Evolutionary conservation across 495 filamentous ascomycete species (phyloP).

Genomic region (Cercophora samala): DNA sequence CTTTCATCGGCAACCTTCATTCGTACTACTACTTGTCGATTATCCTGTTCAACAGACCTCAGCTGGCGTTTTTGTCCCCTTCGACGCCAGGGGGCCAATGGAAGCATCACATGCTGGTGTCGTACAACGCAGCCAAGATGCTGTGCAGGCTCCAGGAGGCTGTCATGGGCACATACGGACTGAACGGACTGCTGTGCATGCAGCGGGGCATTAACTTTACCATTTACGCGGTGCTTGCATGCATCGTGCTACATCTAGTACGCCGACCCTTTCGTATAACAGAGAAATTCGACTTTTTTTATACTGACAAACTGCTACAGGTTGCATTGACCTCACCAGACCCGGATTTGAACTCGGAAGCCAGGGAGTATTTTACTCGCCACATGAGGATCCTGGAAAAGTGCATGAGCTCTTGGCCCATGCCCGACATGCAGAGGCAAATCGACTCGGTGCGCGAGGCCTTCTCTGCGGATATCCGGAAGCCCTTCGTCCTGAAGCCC

Average conservation of each 20-base stretch:
- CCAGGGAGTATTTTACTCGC: conserved; percentile 85
- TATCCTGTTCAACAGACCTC: conserved; percentile 86
- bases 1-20: conserved; percentile 90
- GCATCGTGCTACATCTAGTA: conserved; percentile 94
- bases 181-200: conserved; percentile 87
- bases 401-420: conserved; percentile 79
- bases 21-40: conserved; percentile 85
- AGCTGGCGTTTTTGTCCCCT: conserved; percentile 73
- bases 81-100: conserved; percentile 70
- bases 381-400: conserved; percentile 95
- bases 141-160: conserved; percentile 91
- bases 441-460: conserved; percentile 87
- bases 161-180: conserved; percentile 70
- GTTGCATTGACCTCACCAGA: conserved; percentile 93
- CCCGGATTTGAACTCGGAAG: conserved; percentile 78
- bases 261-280: conserved; percentile 29
- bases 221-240: conserved; percentile 87
- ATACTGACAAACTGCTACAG: conserved; percentile 41
- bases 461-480: conserved; percentile 82
- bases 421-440: conserved; percentile 88
- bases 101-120: conserved; percentile 84
- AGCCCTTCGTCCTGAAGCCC: conserved; percentile 84
- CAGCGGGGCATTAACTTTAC: conserved; percentile 92
- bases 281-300: not conserved
- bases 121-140: conserved; percentile 80